Base-by-base conservation (phyloP, 192 early-diverging fungal species). In the Gaertneriomyces sp. region DNA sequence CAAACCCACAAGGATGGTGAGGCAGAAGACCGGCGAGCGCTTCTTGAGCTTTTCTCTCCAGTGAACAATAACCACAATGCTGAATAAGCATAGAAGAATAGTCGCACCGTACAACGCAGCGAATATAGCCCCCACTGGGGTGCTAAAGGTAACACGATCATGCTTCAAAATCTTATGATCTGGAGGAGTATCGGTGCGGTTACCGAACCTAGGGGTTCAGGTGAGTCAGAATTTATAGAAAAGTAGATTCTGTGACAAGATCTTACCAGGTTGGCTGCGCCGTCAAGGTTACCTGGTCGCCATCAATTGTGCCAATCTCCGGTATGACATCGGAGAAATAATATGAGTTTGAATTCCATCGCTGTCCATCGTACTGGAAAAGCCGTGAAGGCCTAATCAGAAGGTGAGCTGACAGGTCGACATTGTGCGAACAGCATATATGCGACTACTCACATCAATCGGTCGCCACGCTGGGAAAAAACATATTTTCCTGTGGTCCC, bases 221-320 rank as follows among this genome's bases (percentile, higher is more conserved):
- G 25, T 33, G 1, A 33, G 25, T 33, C 25, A 33, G 25, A 2
- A 33, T 33, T 33, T 2, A 33, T 33, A 33, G 25, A 33, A 33
- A 0, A 2, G 25, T 33, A 33, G 25, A 2, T 33, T 33, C 25
- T 33, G 25, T 33, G 25, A 33, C 25, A 33, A 33, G 25, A 33
- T 33, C 25, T 33, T 51, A 51, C 49, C 49, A 51, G n/a, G 49
- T 51, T 20, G 49, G 49, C n/a, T n/a, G 4, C 20, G 4, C 49
- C 3, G n/a, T 6, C 49, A 51, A 51, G n/a, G 49, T 51, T 20
- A 20, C 49, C 6, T 51, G n/a, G 5, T 5, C n/a, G n/a, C n/a
- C 20, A 51, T 51, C 49, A 51, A 51, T 51, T 17, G n/a, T 51
- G 49, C 49, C 49, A 51, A 51, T 51, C n/a, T 17, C 49, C n/a